These are phyloP conservation scores for Leccinum sublutescens DNA, from an alignment of 768 basidiomycete genomes.

Conservation along the genomic window DNA sequence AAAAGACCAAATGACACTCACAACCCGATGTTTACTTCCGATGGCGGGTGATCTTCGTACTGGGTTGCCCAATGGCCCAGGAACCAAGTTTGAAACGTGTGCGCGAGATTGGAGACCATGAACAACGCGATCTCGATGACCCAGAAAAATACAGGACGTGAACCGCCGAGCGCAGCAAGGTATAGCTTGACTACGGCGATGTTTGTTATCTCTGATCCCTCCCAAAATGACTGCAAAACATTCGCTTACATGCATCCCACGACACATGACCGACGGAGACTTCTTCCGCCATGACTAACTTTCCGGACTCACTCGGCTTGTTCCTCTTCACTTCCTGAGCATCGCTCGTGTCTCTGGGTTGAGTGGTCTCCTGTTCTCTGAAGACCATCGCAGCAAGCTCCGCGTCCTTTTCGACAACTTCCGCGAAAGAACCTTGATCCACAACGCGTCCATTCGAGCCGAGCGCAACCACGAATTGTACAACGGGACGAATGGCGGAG, in stretches of 20 bases:
- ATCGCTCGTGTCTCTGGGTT: neutral
- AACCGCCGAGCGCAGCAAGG: neutral
- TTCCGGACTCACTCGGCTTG: neutral
- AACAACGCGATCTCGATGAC: neutral
- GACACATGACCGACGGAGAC: conserved; percentile 1
- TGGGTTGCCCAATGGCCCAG: conserved; percentile 5
- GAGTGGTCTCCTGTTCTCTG: neutral
- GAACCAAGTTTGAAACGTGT: conserved; percentile 1
- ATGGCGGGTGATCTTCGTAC: neutral
- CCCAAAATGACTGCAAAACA: neutral
- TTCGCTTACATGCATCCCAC: neutral
- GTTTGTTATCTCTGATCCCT: neutral
- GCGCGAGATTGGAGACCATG: neutral
- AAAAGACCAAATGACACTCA: neutral
- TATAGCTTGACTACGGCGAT: neutral
- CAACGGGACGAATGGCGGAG: neutral
- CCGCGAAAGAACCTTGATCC: neutral
- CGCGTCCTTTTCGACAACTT: neutral
- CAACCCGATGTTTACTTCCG: neutral
- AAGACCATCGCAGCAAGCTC: neutral
- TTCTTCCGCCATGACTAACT: conserved; percentile 1
- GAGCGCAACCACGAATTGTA: neutral
- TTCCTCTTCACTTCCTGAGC: neutral
- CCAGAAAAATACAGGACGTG: neutral
- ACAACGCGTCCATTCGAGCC: neutral